Percentiles rank a stretch among this genome's conserved stretches.
These are phyloP conservation scores for Fistulinella prunicolor DNA, from an alignment of 768 basidiomycete species.

Conservation along the genomic window DNA sequence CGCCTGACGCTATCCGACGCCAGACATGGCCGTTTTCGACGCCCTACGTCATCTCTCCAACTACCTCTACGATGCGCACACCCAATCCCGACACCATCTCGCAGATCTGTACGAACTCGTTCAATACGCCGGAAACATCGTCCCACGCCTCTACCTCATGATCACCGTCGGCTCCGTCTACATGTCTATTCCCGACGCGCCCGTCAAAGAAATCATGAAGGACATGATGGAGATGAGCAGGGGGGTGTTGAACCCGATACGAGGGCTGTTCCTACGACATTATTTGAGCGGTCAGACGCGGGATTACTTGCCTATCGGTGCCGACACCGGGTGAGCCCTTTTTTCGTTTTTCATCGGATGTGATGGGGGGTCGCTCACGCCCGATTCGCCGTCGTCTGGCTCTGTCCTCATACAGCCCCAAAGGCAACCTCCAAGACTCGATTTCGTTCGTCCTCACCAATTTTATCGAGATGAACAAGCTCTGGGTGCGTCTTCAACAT, in stretches of 20 bases:
- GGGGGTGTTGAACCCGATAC: conserved; percentile 94
- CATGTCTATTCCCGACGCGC: conserved; percentile 97
- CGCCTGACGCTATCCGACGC: background rate
- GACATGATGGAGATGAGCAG: conserved; percentile 99
- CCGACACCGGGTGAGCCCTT: conserved; percentile 67
- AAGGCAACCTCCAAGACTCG: conserved; percentile 91
- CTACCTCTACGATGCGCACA: conserved; percentile 96
- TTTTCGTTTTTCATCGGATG: background rate
- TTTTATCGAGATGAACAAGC: conserved; percentile 99
- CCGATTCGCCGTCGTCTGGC: background rate
- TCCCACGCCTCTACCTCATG: conserved; percentile 95
- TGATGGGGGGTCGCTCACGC: background rate
- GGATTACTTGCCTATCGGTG: conserved; percentile 90
- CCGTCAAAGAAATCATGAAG: conserved; percentile 99
- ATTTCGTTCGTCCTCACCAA: conserved; percentile 95
- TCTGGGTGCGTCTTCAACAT: conserved; percentile 98
- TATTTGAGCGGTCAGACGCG: conserved; percentile 97
- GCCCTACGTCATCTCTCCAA: conserved; percentile 92
- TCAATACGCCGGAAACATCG: conserved; percentile 98
- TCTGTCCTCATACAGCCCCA: conserved; percentile 48
- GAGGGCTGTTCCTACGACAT: conserved; percentile 93
- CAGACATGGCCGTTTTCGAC: conserved; percentile 99
- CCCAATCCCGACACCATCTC: conserved; percentile 86
- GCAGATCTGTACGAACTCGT: conserved; percentile 99
- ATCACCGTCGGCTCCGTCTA: conserved; percentile 99